Evolutionary conservation across 768 basidiomycete genomes (phyloP).

Genomic region (Arthromyces matolae): DNA sequence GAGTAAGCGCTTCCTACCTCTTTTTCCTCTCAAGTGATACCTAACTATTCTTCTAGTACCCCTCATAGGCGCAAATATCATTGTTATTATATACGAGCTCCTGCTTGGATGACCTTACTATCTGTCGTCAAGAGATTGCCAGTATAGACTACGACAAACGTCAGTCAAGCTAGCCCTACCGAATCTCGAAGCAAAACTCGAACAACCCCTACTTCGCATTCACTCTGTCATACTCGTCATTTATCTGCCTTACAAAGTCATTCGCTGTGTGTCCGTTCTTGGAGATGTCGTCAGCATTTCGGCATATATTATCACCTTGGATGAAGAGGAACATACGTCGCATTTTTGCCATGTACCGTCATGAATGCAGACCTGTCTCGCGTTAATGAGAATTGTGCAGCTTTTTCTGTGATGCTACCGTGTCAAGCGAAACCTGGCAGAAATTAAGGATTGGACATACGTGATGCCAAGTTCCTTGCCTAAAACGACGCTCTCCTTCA

Average conservation of each 20-base stretch:
- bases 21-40: slow-evolving; percentile 10
- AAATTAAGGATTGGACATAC: slow-evolving; percentile 32
- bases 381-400: slow-evolving; percentile 81
- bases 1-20: slow-evolving; percentile 56
- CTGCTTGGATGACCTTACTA: slow-evolving; percentile 46
- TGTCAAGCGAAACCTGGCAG: neutral
- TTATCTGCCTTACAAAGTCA: slow-evolving; percentile 79
- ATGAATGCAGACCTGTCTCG: slow-evolving; percentile 64
- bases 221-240: slow-evolving; percentile 64
- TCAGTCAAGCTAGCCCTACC: too few species aligned
- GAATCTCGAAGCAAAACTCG: too few species aligned
- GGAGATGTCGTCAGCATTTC: slow-evolving; percentile 6
- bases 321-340: slow-evolving; percentile 44
- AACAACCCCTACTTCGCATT: slow-evolving; percentile 34
- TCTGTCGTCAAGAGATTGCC: neutral
- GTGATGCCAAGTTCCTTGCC: slow-evolving; percentile 47
- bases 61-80: slow-evolving; percentile 80
- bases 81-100: slow-evolving; percentile 85
- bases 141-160: too few species aligned
- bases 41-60: slow-evolving; percentile 59
- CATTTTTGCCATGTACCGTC: slow-evolving; percentile 79
- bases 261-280: slow-evolving; percentile 69
- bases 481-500: slow-evolving; percentile 54
- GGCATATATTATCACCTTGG: neutral
- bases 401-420: slow-evolving; percentile 59